phyloP scores from a whole-genome alignment of 2,329 filamentous ascomycete species.

The Verticillium alfalfae region DNA sequence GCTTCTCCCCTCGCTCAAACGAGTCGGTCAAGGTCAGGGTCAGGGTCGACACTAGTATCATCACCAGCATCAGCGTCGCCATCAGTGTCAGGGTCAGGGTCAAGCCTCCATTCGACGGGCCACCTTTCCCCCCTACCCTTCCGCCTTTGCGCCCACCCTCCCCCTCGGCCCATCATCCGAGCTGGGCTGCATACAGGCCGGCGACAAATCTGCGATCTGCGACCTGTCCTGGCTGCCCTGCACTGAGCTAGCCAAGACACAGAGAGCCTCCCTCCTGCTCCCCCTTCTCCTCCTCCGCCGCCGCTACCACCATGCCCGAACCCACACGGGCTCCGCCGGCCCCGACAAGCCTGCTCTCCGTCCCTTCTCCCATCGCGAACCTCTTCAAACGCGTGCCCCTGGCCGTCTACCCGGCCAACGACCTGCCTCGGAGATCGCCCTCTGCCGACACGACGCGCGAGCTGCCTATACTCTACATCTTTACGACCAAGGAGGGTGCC shows the following conservation, averaged over 20 bases:
- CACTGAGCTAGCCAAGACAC: background rate
- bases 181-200: background rate
- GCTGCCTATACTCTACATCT: constrained; percentile 66
- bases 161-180: background rate
- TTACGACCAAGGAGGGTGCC: constrained; percentile 62
- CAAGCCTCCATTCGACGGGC: background rate
- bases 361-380: constrained; percentile 71
- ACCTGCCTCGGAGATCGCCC: constrained; percentile 60
- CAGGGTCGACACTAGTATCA: no score
- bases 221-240: background rate
- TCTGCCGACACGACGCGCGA: constrained; percentile 20
- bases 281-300: background rate
- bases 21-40: background rate
- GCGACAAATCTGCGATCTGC: background rate
- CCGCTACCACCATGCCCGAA: constrained; percentile 10
- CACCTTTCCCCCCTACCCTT: background rate
- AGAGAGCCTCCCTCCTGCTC: background rate
- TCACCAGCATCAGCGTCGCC: no score
- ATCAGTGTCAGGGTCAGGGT: no score
- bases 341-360: constrained; percentile 38
- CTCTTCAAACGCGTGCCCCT: constrained; percentile 86
- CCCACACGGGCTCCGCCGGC: constrained; percentile 6
- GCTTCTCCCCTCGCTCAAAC: no score
- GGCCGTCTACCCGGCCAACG: constrained; percentile 66
- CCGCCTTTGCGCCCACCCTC: background rate